A percentile compares a stretch with the other conserved stretches of the same genome.
These are phyloP conservation scores for Spathaspora arborariae DNA, from an alignment of 805 yeast genomes.

Conservation along the genomic window DNA sequence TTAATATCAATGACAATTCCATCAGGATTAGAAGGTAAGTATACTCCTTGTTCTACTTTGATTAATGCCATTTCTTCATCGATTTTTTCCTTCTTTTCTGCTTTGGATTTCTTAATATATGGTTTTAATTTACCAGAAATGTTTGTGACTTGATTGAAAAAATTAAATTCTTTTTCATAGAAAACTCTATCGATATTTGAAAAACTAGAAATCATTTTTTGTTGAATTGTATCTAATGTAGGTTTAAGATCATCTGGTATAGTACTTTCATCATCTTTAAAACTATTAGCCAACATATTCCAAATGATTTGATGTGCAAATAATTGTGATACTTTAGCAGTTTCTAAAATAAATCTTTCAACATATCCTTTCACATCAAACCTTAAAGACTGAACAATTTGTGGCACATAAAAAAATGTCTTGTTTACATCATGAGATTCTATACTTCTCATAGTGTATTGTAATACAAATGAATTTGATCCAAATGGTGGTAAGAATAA, in stretches of 20 bases:
- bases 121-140: constrained; percentile 96
- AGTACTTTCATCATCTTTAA: constrained; percentile 81
- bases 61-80: constrained; percentile 85
- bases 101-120: constrained; percentile 87
- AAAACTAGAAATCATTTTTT: constrained; percentile 59
- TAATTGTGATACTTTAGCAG: constrained; percentile 84
- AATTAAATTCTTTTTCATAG: constrained; percentile 80
- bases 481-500: constrained; percentile 75
- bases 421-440: constrained; percentile 83
- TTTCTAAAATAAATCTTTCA: constrained; percentile 82
- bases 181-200: constrained; percentile 56
- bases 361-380: constrained; percentile 83
- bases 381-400: constrained; percentile 88
- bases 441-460: constrained; percentile 85
- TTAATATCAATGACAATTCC: constrained; percentile 91
- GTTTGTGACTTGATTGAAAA: constrained; percentile 86
- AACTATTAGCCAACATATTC: constrained; percentile 95
- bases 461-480: constrained; percentile 63
- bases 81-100: constrained; percentile 92
- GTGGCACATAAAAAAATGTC: constrained; percentile 96
- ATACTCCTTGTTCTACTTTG: constrained; percentile 54
- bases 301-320: constrained; percentile 98
- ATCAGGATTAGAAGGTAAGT: constrained; percentile 94
- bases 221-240: constrained; percentile 66
- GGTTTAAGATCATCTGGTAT: constrained; percentile 84